These are phyloP conservation scores for Globisporangium carolinianum DNA, from an alignment of 352 stramenopile genomes.

Conservation along the genomic window DNA sequence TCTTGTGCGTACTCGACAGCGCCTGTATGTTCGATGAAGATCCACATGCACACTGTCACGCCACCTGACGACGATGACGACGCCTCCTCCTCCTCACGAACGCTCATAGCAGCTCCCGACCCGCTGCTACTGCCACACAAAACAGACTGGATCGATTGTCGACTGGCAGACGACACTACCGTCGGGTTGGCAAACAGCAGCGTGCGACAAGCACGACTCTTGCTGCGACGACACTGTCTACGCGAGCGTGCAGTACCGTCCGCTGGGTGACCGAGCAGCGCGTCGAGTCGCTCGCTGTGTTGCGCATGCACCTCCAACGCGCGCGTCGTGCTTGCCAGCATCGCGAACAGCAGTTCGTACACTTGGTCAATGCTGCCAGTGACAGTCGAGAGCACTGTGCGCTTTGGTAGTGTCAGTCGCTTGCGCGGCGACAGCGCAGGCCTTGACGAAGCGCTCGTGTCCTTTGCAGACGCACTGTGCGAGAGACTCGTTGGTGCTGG, in stretches of 20 bases:
- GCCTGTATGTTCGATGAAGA: conserved; percentile 11
- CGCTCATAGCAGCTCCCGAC: too few relatives aligned
- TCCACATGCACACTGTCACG: conserved; percentile 4
- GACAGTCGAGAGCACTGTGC: conserved; percentile 26
- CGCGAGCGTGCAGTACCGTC: too few relatives aligned
- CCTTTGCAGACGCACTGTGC: conserved; percentile 4
- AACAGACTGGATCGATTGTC: neutral
- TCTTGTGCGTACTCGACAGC: neutral
- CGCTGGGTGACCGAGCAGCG: neutral
- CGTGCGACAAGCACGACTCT: neutral
- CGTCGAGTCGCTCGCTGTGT: neutral
- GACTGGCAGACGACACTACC: conserved; percentile 1
- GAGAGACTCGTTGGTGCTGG: neutral
- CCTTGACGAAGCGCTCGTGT: conserved; percentile 14
- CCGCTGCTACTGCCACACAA: neutral
- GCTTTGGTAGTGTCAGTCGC: conserved; percentile 36
- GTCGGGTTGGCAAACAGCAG: conserved; percentile 6
- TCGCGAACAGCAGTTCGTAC: conserved; percentile 25
- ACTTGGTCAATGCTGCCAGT: conserved; percentile 36
- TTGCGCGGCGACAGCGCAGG: conserved; percentile 37
- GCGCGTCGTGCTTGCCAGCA: conserved; percentile 17
- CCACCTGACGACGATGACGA: neutral
- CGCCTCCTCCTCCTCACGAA: too few relatives aligned
- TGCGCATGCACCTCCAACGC: conserved; percentile 8
- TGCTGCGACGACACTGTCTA: neutral